A percentile compares a stretch with the other conserved stretches of the same genome.
phyloP scores from a whole-genome alignment of 441 rosid species.

The Flueggea neowawraea region DNA sequence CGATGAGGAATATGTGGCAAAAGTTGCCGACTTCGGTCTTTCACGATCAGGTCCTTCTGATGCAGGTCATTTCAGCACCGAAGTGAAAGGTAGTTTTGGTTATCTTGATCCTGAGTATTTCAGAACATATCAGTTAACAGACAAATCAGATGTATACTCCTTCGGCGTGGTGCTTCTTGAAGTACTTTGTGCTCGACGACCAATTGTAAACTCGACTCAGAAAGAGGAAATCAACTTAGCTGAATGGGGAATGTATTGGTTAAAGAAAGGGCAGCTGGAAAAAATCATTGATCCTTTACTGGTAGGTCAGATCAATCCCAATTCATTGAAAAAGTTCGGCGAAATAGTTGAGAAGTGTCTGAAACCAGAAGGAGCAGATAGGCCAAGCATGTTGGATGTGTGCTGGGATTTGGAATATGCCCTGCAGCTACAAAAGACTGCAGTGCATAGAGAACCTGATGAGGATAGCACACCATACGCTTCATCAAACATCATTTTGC shows the following conservation, averaged over 20 bases:
- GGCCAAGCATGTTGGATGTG: constrained; percentile 49
- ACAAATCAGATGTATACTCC: constrained; percentile 22
- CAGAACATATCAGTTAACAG: constrained; percentile 11
- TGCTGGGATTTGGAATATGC: constrained; percentile 45
- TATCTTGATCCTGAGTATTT: constrained; percentile 23
- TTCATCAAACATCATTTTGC: neutral
- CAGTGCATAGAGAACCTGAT: neutral
- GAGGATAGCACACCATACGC: neutral
- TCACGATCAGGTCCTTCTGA: constrained; percentile 11
- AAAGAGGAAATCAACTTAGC: constrained; percentile 39
- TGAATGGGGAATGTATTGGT: constrained; percentile 43
- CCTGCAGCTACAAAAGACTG: constrained; percentile 20
- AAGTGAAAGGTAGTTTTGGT: constrained; percentile 12
- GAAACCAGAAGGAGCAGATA: constrained; percentile 23
- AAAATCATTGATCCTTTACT: constrained; percentile 36
- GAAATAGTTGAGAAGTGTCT: constrained; percentile 46
- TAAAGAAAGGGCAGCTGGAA: constrained; percentile 30
- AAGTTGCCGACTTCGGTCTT: constrained; percentile 41
- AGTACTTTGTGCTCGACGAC: constrained; percentile 39
- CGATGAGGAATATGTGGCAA: constrained; percentile 32
- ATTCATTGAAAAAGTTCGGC: constrained; percentile 40
- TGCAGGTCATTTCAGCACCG: constrained; percentile 1
- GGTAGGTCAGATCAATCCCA: constrained; percentile 25
- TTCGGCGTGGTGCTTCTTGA: constrained; percentile 21
- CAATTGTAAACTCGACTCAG: constrained; percentile 9